These are phyloP conservation scores for Rhodotorula diobovata DNA, from an alignment of 768 basidiomycete species.

Conservation along the genomic window DNA sequence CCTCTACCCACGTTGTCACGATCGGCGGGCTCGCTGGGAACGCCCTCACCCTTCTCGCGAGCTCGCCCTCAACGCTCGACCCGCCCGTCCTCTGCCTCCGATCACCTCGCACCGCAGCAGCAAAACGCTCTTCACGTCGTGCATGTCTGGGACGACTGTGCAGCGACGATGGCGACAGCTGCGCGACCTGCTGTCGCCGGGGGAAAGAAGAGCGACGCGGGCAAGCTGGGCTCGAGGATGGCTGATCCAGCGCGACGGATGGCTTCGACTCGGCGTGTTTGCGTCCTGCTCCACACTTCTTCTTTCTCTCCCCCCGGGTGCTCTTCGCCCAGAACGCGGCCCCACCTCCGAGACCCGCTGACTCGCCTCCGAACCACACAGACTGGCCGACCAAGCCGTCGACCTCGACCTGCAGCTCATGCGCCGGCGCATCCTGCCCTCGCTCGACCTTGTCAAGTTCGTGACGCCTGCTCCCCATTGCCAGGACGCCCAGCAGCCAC, in stretches of 20 bases:
- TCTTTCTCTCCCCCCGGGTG: not conserved
- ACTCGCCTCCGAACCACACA: slow-evolving; percentile 47
- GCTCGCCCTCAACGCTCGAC: slow-evolving; percentile 47
- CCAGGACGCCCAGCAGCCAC: slow-evolving; percentile 94
- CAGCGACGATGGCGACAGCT: not conserved
- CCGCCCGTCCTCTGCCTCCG: slow-evolving; percentile 53
- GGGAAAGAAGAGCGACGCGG: slow-evolving; percentile 89
- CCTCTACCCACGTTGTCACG: slow-evolving; percentile 41
- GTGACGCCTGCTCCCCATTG: slow-evolving; percentile 83
- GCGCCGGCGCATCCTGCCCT: slow-evolving; percentile 92
- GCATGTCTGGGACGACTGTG: not conserved
- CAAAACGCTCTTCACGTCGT: not conserved
- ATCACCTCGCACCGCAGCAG: slow-evolving; percentile 73
- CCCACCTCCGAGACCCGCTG: not conserved
- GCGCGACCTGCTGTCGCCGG: slow-evolving; percentile 65
- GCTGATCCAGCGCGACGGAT: slow-evolving; percentile 96
- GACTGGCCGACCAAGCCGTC: slow-evolving; percentile 90
- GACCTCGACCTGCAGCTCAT: slow-evolving; percentile 95
- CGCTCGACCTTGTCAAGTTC: slow-evolving; percentile 80
- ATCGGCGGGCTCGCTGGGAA: slow-evolving; percentile 94
- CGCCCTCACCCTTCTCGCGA: slow-evolving; percentile 68
- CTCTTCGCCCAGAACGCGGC: not conserved
- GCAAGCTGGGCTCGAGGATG: slow-evolving; percentile 79
- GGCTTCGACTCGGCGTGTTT: slow-evolving; percentile 78
- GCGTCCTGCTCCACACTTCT: not conserved